phyloP scores from a whole-genome alignment of 2,329 filamentous ascomycete species.

The Hypomyces perniciosus region DNA sequence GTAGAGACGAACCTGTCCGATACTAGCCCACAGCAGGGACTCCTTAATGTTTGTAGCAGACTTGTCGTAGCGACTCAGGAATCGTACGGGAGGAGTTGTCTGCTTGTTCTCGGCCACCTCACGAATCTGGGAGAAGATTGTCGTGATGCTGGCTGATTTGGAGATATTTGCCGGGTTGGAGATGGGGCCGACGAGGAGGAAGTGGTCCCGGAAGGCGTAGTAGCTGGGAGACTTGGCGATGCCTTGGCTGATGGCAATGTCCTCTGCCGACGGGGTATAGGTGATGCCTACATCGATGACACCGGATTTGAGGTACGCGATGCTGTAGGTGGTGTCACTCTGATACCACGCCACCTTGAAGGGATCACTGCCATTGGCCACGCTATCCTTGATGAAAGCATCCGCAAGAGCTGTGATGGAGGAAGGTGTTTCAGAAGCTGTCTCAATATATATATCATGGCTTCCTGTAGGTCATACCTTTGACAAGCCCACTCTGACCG shows the following conservation, averaged over 20 bases:
- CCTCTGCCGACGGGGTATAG: constrained; percentile 36
- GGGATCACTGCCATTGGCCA: constrained; percentile 16
- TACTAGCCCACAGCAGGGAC: constrained; percentile 36
- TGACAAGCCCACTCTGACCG: constrained; percentile 31
- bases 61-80: constrained; percentile 41
- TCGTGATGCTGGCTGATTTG: constrained; percentile 22
- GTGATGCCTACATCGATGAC: constrained; percentile 40
- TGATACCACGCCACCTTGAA: constrained; percentile 41
- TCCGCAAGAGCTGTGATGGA: constrained; percentile 19
- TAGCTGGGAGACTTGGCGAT: constrained; percentile 25
- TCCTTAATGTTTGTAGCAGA: constrained; percentile 46
- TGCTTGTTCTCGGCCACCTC: constrained; percentile 27
- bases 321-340: constrained; percentile 40
- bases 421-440: background rate
- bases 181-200: constrained; percentile 35
- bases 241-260: constrained; percentile 36
- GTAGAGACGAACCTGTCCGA: constrained; percentile 30
- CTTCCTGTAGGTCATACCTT: constrained; percentile 17
- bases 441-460: background rate
- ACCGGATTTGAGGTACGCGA: constrained; percentile 35
- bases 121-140: constrained; percentile 31
- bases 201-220: constrained; percentile 42
- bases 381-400: constrained; percentile 21
- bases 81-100: constrained; percentile 31
- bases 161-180: constrained; percentile 30